Percentiles rank a stretch among this genome's conserved stretches.
phyloP scores from a whole-genome alignment of 192 early-diverging fungal genomes.

The Glomus cerebriforme region DNA sequence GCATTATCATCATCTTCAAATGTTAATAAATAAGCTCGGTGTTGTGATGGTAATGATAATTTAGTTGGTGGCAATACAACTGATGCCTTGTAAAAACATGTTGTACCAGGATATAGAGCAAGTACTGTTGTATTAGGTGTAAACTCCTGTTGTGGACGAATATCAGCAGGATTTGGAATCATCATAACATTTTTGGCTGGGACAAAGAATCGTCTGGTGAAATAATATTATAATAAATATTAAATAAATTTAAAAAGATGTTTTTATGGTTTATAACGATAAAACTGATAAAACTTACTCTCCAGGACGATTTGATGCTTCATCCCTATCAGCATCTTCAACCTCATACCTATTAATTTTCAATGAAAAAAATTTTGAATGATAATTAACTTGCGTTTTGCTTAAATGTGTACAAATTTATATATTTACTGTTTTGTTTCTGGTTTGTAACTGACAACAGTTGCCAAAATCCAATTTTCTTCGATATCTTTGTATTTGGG shows the following conservation, averaged over 20 bases:
- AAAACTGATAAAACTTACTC: slow-evolving; percentile 24
- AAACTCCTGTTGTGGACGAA: slow-evolving; percentile 39
- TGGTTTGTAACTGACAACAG: slow-evolving; percentile 45
- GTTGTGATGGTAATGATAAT: neutral
- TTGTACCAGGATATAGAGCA: slow-evolving; percentile 57
- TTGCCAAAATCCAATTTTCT: slow-evolving; percentile 60
- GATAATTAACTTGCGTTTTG: neutral
- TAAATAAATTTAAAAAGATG: neutral
- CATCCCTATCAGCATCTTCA: slow-evolving; percentile 59
- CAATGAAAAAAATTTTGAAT: neutral
- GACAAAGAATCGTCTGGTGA: slow-evolving; percentile 48
- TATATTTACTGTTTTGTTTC: slow-evolving; percentile 52
- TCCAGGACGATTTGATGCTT: slow-evolving; percentile 49
- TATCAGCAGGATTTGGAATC: slow-evolving; percentile 48
- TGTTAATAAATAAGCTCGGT: neutral
- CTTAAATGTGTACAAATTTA: too few relatives aligned
- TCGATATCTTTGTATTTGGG: slow-evolving; percentile 53
- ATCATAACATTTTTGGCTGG: slow-evolving; percentile 47
- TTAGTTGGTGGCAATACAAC: slow-evolving; percentile 47
- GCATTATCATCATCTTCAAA: slow-evolving; percentile 26
- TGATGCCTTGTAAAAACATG: slow-evolving; percentile 59
- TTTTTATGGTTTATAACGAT: neutral
- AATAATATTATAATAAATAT: slow-evolving; percentile 6
- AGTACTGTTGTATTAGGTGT: slow-evolving; percentile 46
- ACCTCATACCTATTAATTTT: slow-evolving; percentile 48